A percentile compares a stretch with the other conserved stretches of the same genome.
phyloP scores from a whole-genome alignment of 192 early-diverging fungal genomes.

The Rhizoclosmatium globosum region DNA sequence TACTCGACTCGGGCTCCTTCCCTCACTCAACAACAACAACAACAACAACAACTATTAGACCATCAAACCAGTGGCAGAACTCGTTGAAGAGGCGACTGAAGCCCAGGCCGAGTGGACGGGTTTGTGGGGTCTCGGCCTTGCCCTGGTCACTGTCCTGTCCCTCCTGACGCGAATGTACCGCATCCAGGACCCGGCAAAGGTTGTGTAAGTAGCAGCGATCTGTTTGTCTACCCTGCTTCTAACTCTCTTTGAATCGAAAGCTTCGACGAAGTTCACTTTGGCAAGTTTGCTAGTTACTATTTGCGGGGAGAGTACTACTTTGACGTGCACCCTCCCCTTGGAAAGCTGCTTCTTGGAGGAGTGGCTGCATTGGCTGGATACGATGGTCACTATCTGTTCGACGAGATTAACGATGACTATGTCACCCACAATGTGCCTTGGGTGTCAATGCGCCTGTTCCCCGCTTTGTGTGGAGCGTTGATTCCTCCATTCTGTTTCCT shows the following conservation, averaged over 20 bases:
- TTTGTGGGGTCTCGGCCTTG: slow-evolving; percentile 34
- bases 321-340: slow-evolving; percentile 97
- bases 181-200: slow-evolving; percentile 52
- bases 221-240: not conserved
- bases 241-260: slow-evolving; percentile 46
- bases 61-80: not conserved
- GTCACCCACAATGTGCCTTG: slow-evolving; percentile 88
- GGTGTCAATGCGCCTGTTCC: slow-evolving; percentile 80
- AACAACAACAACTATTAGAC: not conserved
- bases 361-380: slow-evolving; percentile 89
- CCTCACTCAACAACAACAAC: too few species aligned
- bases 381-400: slow-evolving; percentile 94
- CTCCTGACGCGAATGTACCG: slow-evolving; percentile 51
- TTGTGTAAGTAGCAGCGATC: slow-evolving; percentile 46
- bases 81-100: slow-evolving; percentile 8
- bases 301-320: slow-evolving; percentile 90
- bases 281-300: slow-evolving; percentile 97
- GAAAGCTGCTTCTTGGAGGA: slow-evolving; percentile 88
- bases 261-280: slow-evolving; percentile 99
- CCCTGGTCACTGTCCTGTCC: slow-evolving; percentile 37
- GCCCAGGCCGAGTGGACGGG: not conserved
- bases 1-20: too few species aligned
- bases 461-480: slow-evolving; percentile 81
- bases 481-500: slow-evolving; percentile 80
- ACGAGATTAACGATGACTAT: slow-evolving; percentile 94